A percentile compares a stretch with the other conserved stretches of the same genome.
Conservation (phyloP, 495 filamentous ascomycete genomes). For the Talaromyces stipitatus region DNA sequence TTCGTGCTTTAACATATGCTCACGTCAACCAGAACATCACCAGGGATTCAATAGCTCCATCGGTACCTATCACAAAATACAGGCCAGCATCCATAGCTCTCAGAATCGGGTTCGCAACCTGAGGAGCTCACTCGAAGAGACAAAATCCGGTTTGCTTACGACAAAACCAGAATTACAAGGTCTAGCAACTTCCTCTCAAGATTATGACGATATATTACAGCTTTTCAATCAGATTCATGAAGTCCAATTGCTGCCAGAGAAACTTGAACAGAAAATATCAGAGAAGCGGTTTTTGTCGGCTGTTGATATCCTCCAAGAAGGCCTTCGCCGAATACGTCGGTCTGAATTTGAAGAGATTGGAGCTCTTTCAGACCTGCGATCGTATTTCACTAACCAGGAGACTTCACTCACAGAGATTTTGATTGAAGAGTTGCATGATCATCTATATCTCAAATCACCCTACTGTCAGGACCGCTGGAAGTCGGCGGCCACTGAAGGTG, state of each 20-base stretch:
- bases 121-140: conserved; percentile 72
- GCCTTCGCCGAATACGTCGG: conserved; percentile 68
- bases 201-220: conserved; percentile 86
- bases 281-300: conserved; percentile 93
- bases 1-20: not conserved
- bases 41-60: conserved; percentile 99
- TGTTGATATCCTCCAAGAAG: conserved; percentile 85
- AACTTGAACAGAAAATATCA: conserved; percentile 84
- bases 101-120: conserved; percentile 77
- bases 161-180: conserved; percentile 90
- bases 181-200: conserved; percentile 74
- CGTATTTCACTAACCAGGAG: conserved; percentile 90
- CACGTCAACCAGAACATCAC: conserved; percentile 63
- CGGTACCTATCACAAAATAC: conserved; percentile 97
- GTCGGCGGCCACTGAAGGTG: conserved; percentile 38
- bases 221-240: conserved; percentile 79
- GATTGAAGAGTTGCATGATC: conserved; percentile 93
- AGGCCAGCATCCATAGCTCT: conserved; percentile 81
- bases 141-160: conserved; percentile 73
- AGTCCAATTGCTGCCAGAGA: conserved; percentile 83
- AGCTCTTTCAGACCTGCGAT: conserved; percentile 74
- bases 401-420: conserved; percentile 86
- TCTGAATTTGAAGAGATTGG: conserved; percentile 90
- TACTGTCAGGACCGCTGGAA: conserved; percentile 97
- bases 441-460: conserved; percentile 92